Percentiles rank a stretch among this genome's conserved stretches.
These are phyloP conservation scores for Luffa aegyptiaca DNA, from an alignment of 306 rosid species.

Conservation along the genomic window DNA sequence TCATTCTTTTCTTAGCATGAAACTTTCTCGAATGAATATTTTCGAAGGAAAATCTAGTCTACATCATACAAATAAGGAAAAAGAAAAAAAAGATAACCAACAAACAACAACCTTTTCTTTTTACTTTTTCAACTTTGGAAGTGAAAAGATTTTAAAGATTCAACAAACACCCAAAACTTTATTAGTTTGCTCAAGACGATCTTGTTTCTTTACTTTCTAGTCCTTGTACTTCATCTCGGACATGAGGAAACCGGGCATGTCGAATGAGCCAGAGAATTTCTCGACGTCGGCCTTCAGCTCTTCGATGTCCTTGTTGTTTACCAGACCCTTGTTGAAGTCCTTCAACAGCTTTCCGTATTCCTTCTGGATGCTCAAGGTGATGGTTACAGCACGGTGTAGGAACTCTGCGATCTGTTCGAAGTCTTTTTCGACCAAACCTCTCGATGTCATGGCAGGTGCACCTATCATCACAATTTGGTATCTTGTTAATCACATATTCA, in stretches of 20 bases:
- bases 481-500: neutral
- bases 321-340: conserved; percentile 92
- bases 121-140: neutral
- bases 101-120: neutral
- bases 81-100: neutral
- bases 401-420: conserved; percentile 86
- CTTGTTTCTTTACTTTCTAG: conserved; percentile 17
- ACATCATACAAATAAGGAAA: neutral
- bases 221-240: conserved; percentile 88
- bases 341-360: conserved; percentile 78
- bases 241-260: conserved; percentile 77
- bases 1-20: neutral
- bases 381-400: conserved; percentile 76
- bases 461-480: conserved; percentile 31
- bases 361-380: conserved; percentile 66
- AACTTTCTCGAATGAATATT: neutral
- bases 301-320: conserved; percentile 72
- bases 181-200: neutral
- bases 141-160: neutral
- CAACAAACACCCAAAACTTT: neutral
- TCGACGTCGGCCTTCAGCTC: conserved; percentile 76
- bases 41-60: conserved; percentile 1
- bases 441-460: conserved; percentile 92
- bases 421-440: conserved; percentile 92
- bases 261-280: conserved; percentile 63